Conservation (phyloP, 306 rosid species). For the Malus fusca region DNA sequence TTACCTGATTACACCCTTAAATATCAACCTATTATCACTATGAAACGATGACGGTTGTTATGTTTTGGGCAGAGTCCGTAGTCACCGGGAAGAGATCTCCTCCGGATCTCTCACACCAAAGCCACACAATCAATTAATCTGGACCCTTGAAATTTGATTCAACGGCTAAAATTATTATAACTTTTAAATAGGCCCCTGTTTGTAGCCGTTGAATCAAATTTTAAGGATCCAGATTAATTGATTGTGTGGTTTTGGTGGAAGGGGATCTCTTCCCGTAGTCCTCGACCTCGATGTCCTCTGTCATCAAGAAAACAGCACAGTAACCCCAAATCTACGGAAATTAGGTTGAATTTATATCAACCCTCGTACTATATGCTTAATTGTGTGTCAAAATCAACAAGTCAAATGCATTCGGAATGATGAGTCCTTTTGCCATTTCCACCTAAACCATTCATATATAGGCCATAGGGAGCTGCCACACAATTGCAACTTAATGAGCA, state of each 20-base stretch:
- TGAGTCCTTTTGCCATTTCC: not conserved
- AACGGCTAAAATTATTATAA: no score
- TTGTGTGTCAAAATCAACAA: not conserved
- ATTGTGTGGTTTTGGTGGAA: no score
- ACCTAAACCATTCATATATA: not conserved
- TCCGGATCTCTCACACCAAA: no score
- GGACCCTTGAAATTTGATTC: no score
- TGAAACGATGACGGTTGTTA: constrained; percentile 1
- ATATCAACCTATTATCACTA: not conserved
- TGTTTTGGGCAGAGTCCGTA: not conserved
- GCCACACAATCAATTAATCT: no score
- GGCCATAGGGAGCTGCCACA: not conserved
- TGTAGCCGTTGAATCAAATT: no score
- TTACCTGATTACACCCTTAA: not conserved
- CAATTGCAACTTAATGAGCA: not conserved
- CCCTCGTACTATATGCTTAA: not conserved
- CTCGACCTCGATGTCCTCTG: not conserved
- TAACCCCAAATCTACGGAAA: not conserved
- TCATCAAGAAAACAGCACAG: not conserved
- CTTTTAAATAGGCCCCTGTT: accelerated
- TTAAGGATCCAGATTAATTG: no score
- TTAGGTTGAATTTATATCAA: not conserved
- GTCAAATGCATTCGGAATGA: not conserved
- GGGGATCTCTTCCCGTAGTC: no score
- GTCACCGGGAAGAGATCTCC: no score